phyloP scores from a whole-genome alignment of 768 basidiomycete species.

The Amanita thiersii region DNA sequence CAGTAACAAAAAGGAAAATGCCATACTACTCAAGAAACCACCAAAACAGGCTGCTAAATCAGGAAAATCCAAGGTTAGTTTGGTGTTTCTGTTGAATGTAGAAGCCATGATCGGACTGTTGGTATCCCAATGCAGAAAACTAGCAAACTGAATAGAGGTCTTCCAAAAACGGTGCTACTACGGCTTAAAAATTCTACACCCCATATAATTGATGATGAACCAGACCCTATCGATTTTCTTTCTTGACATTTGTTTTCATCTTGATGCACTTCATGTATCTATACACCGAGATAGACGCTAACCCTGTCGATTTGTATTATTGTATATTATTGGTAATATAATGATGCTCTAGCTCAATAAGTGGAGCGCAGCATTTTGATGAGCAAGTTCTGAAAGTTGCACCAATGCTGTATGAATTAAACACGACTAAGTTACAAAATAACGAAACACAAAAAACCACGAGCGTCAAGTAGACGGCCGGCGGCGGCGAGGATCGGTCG shows the following conservation, averaged over 20 bases:
- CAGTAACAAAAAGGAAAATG: conserved; percentile 29
- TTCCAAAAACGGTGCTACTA: conserved; percentile 29
- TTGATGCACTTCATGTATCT: no score
- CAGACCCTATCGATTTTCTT: conserved; percentile 40
- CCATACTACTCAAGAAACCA: conserved; percentile 2
- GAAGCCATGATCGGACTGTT: not conserved
- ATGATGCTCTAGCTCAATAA: no score
- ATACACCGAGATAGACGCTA: no score
- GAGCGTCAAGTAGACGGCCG: no score
- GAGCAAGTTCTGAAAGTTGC: no score
- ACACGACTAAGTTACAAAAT: no score
- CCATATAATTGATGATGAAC: conserved; percentile 26
- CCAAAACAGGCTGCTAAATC: not conserved
- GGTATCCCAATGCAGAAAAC: conserved; percentile 1
- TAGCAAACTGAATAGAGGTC: conserved; percentile 18
- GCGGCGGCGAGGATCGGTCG: conserved; percentile 8
- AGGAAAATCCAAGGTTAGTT: conserved; percentile 6
- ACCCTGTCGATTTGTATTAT: conserved; percentile 3
- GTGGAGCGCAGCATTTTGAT: no score
- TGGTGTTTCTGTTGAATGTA: not conserved
- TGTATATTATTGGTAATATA: conserved; percentile 1
- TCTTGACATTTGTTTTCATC: conserved; percentile 24
- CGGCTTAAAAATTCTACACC: conserved; percentile 24
- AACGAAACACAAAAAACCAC: no score
- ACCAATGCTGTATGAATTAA: no score